Base-by-base conservation (phyloP, 768 basidiomycete species). In the Suillus sp. region DNA sequence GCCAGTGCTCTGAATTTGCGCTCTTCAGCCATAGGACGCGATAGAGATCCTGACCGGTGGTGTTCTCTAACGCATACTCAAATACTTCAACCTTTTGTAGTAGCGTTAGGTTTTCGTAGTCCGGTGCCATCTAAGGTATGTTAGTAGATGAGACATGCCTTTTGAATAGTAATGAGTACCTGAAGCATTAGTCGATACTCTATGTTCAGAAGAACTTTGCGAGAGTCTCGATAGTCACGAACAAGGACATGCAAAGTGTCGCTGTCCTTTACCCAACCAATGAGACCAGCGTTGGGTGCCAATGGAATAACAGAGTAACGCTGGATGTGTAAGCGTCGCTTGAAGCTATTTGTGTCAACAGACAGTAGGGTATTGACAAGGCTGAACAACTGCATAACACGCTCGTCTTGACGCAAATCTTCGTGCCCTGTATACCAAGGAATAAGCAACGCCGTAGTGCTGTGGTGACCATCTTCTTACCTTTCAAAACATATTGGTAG, bases 31-130 rank as follows among this genome's bases (percentile, higher is more conserved):
- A 99, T 16, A 99, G 79, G 11, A 99, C 95, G 14, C 95, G 83
- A 75, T 99, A 99, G 14, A 99, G 81, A 72, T 99, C 97, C 77
- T 99, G 97, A 1, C 97, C 97, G 0, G 95, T 98, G 2, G 97
- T 99, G 71, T 99, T 98, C 76, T 99, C 96, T 50, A 99, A 82
- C 7, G 97, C 96, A 69, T 99, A 98, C 75, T 99, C 95, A 78
- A 99, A 99, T 3, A 99, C 97, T 73, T 99, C 97, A 45, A 99
- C 93, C 80, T 99, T 99, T 74, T 99, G 96, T 57, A 99, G 84
- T 5, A 98, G 80, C 35, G 91, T 94, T 35, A 99, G 80, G 70
- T 90, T 93, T 75, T 99, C 96, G 75, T 99, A 99, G 72, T 99
- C 96, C 11, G 97, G 96, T 10, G 97, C 97, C 96, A 98, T 99